Base-by-base conservation (phyloP, 2,329 filamentous ascomycete genomes). In the Tolypocladium cylindrosporum region DNA sequence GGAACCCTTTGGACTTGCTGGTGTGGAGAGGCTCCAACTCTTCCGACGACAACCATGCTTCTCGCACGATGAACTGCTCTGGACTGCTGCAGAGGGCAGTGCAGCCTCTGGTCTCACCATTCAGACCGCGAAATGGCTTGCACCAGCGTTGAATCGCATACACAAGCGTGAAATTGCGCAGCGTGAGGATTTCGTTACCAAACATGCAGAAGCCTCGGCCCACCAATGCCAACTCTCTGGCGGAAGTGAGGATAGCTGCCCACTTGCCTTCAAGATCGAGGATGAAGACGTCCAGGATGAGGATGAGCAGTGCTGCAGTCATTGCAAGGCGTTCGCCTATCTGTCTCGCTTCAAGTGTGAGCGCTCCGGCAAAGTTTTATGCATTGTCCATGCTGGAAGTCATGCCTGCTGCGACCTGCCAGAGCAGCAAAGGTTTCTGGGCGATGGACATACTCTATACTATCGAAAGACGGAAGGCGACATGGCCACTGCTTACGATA, bases 1-100 rank as follows among this genome's bases (percentile, higher is more conserved):
- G 94, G 94, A 99, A 67, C 91, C 91, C 0, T 95, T 86, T 68
- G 94, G 94, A 2, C 86, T 93, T 57, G 82, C 86, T 36, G 92
- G 94, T 1, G 92, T 97, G 1, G 87, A 93, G 66, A 83, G 93
- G 63, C 78, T 97, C 37, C 90, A 94, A 65, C 82, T 87, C 55
- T 99, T 97, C 71, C 83, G 93, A 58, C 85, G 92, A 58, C 92
- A 97, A 63, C 91, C 94, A 1, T 97, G 94, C 71, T 99, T 99
- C 71, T 97, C 93, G 0, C 94, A 99, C 64, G 94, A 99, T 66
- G 94, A 99, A 71, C 76, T 99, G 27, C 78, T 99, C 4, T 87
- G 95, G 76, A 97, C 93, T 2, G 94, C 94, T 9, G 91, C 92
- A 8, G 86, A 90, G 63, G 88, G 84, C 65, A 87, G 91, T 64